A percentile compares a stretch with the other conserved stretches of the same genome.
Evolutionary conservation across 371 early-diverging fungal species (phyloP).

Genomic region (Dichotomocladium elegans): DNA sequence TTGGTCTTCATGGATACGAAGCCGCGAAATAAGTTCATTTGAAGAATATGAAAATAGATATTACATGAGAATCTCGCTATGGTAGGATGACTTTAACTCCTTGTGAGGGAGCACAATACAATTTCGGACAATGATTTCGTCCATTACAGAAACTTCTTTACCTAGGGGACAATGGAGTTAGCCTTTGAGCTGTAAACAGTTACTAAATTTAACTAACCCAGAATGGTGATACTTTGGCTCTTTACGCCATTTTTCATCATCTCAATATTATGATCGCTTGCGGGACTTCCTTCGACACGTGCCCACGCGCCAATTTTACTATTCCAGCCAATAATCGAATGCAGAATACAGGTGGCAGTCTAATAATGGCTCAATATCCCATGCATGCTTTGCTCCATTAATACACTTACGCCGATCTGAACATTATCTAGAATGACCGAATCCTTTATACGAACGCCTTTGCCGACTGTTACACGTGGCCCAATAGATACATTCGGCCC

Average conservation of each 20-base stretch:
- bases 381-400: slow-evolving; percentile 4
- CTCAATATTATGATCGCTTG: slow-evolving; percentile 53
- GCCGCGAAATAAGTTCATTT: no score
- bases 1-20: no score
- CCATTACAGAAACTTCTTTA: slow-evolving; percentile 84
- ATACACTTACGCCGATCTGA: slow-evolving; percentile 77
- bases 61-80: slow-evolving; percentile 95
- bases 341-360: slow-evolving; percentile 74
- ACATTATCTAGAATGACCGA: slow-evolving; percentile 92
- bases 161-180: slow-evolving; percentile 52
- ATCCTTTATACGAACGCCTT: slow-evolving; percentile 94
- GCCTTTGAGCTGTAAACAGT: slow-evolving; percentile 10
- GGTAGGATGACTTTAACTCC: slow-evolving; percentile 85
- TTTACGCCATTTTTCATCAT: slow-evolving; percentile 87
- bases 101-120: slow-evolving; percentile 97
- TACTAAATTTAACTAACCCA: slow-evolving; percentile 62
- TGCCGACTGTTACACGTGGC: slow-evolving; percentile 88
- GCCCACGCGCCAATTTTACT: slow-evolving; percentile 91
- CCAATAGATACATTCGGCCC: slow-evolving; percentile 97
- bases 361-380: slow-evolving; percentile 26
- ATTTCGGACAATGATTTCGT: slow-evolving; percentile 91
- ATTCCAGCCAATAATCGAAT: slow-evolving; percentile 96
- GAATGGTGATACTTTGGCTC: slow-evolving; percentile 86
- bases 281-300: slow-evolving; percentile 88
- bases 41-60: no score